Conservation (phyloP, 2,329 filamentous ascomycete species). For the Hypoxylon sp. region DNA sequence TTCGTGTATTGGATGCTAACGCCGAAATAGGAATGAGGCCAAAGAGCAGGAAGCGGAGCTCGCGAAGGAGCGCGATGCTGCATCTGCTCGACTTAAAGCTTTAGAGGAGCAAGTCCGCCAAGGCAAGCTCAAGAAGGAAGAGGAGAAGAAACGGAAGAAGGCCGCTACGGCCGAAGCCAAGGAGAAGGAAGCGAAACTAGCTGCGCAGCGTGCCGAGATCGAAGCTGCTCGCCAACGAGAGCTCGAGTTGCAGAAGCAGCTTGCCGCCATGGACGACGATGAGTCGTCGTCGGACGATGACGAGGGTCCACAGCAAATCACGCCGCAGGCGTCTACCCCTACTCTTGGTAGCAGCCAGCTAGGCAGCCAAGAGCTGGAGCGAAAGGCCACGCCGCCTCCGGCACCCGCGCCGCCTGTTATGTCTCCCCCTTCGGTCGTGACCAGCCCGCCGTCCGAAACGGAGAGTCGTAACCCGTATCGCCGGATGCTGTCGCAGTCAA, state of each 20-base stretch:
- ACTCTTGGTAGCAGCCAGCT: conserved; percentile 60
- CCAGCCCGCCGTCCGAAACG: conserved; percentile 65
- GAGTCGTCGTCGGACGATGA: conserved; percentile 83
- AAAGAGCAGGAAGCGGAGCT: conserved; percentile 81
- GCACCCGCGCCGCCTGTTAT: conserved; percentile 57
- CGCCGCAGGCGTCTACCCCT: conserved; percentile 66
- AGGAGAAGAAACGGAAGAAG: conserved; percentile 93
- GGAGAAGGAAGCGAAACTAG: conserved; percentile 85
- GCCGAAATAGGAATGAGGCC: conserved; percentile 70
- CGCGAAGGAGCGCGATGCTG: conserved; percentile 78
- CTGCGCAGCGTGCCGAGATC: conserved; percentile 86
- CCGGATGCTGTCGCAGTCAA: conserved; percentile 80
- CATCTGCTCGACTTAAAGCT: conserved; percentile 82
- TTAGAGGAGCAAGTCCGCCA: conserved; percentile 93
- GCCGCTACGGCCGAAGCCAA: conserved; percentile 85
- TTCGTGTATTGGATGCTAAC: conserved; percentile 23
- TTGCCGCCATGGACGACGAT: conserved; percentile 78
- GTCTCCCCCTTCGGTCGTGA: conserved; percentile 59
- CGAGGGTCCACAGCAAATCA: conserved; percentile 76
- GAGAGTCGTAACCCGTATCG: conserved; percentile 97
- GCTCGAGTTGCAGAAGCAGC: conserved; percentile 85
- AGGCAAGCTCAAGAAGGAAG: conserved; percentile 93
- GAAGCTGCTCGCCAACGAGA: conserved; percentile 91
- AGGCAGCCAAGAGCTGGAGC: conserved; percentile 63
- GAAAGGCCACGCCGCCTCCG: conserved; percentile 59